Evolutionary conservation across 441 rosid genomes (phyloP).

Genomic region (Croton laevigatus): DNA sequence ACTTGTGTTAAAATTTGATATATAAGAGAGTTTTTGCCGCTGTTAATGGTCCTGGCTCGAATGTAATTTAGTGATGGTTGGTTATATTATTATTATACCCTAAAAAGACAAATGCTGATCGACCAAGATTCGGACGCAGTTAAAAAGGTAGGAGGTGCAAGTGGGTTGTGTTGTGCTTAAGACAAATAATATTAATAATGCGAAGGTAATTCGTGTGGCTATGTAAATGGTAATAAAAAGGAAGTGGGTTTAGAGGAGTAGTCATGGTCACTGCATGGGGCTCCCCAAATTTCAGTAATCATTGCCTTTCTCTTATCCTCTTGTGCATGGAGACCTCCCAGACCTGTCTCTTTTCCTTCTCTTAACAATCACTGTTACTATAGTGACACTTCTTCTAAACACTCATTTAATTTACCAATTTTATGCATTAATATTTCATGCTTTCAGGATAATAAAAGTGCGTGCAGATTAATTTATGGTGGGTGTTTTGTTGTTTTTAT

Average conservation of each 20-base stretch:
- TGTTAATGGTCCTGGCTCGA: too few relatives aligned
- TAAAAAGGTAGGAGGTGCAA: not conserved
- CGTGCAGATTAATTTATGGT: too few relatives aligned
- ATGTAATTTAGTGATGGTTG: too few relatives aligned
- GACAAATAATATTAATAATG: not conserved
- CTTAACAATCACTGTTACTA: conserved; percentile 23
- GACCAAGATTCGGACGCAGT: conserved; percentile 1
- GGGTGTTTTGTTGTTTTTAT: too few relatives aligned
- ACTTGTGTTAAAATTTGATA: too few relatives aligned
- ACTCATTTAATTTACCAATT: not conserved
- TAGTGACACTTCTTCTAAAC: conserved; percentile 22
- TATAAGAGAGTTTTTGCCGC: too few relatives aligned
- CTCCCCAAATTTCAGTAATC: conserved; percentile 27
- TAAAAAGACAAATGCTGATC: not conserved
- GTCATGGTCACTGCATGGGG: conserved; percentile 37
- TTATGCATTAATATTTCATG: not conserved
- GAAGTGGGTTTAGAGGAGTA: conserved; percentile 20
- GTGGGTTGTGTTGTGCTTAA: not conserved
- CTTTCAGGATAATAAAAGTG: too few relatives aligned
- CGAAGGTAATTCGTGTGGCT: not conserved
- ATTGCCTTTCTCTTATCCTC: conserved; percentile 34
- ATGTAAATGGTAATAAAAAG: not conserved
- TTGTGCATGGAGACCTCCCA: conserved; percentile 14
- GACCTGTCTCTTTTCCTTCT: not conserved
- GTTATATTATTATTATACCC: too few relatives aligned